Percentiles rank a stretch among this genome's conserved stretches.
phyloP scores from a whole-genome alignment of 768 basidiomycete species.

The Tubosaeta brunneosetosa region DNA sequence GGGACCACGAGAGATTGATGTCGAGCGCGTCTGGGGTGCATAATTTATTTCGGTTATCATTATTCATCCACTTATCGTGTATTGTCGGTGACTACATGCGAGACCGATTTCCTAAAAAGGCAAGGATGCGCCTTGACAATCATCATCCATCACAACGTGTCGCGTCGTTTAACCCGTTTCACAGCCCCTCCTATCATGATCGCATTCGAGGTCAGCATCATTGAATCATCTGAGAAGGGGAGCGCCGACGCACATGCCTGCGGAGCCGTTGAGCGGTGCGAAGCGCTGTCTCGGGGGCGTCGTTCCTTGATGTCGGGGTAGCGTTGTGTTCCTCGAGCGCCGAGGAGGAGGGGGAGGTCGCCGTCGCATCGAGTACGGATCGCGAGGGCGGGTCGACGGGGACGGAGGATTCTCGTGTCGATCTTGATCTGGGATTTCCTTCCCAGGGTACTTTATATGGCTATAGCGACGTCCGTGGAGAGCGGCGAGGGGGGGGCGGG shows the following conservation, averaged over 20 bases:
- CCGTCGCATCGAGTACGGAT: not conserved
- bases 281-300: too few relatives aligned
- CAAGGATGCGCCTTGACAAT: not conserved
- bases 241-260: too few relatives aligned
- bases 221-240: not conserved
- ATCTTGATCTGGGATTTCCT: constrained; percentile 49
- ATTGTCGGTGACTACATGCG: not conserved
- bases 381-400: not conserved
- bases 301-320: too few relatives aligned
- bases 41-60: constrained; percentile 3
- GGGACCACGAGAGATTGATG: constrained; percentile 40
- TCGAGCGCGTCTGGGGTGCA: constrained; percentile 37
- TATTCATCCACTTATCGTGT: not conserved
- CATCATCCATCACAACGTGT: not conserved
- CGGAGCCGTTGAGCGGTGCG: too few relatives aligned
- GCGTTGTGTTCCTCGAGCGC: too few relatives aligned
- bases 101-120: constrained; percentile 1
- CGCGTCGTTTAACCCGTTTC: not conserved
- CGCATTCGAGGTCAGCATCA: not conserved
- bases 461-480: constrained; percentile 13
- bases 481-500: constrained; percentile 13
- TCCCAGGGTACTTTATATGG: constrained; percentile 26
- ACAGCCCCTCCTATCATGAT: constrained; percentile 6
- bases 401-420: constrained; percentile 38
- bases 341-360: too few relatives aligned